phyloP scores from a whole-genome alignment of 2,329 filamentous ascomycete species.

The Alternaria postmessia region DNA sequence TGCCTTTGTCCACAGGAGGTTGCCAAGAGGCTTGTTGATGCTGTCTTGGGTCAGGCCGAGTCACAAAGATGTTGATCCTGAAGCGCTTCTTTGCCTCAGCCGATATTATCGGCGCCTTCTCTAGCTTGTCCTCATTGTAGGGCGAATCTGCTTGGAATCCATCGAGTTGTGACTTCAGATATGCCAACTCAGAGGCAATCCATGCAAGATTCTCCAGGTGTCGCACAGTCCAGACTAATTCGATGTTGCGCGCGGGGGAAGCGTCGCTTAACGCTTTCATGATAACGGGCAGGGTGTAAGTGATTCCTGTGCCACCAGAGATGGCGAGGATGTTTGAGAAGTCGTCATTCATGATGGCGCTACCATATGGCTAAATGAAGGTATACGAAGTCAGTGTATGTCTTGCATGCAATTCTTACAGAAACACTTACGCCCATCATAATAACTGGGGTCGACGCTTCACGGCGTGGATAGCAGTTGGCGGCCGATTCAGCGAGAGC shows the following conservation, averaged over 20 bases:
- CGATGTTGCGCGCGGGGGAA: constrained; percentile 10
- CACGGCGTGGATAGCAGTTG: constrained; percentile 8
- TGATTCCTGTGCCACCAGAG: constrained; percentile 12
- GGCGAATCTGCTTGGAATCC: background rate
- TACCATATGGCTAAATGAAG: background rate
- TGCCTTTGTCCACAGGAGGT: background rate
- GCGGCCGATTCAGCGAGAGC: constrained; percentile 11
- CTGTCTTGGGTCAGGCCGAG: background rate
- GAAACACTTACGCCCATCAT: constrained; percentile 5
- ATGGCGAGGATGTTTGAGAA: constrained; percentile 9
- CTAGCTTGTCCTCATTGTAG: constrained; percentile 1
- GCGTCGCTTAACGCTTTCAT: constrained; percentile 1
- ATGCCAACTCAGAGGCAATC: background rate
- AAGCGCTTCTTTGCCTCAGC: constrained; percentile 3
- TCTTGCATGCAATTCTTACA: too few relatives aligned
- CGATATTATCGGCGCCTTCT: background rate
- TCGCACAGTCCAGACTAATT: constrained; percentile 9
- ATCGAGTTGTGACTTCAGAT: constrained; percentile 6
- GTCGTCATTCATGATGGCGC: constrained; percentile 4
- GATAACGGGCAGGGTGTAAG: constrained; percentile 10
- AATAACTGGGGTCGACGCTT: constrained; percentile 11
- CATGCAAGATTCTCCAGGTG: constrained; percentile 9
- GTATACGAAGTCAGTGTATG: too few relatives aligned
- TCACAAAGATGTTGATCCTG: constrained; percentile 10
- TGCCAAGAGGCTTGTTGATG: background rate